Conservation (phyloP, 495 filamentous ascomycete species). For the Amniculicola lignicola region DNA sequence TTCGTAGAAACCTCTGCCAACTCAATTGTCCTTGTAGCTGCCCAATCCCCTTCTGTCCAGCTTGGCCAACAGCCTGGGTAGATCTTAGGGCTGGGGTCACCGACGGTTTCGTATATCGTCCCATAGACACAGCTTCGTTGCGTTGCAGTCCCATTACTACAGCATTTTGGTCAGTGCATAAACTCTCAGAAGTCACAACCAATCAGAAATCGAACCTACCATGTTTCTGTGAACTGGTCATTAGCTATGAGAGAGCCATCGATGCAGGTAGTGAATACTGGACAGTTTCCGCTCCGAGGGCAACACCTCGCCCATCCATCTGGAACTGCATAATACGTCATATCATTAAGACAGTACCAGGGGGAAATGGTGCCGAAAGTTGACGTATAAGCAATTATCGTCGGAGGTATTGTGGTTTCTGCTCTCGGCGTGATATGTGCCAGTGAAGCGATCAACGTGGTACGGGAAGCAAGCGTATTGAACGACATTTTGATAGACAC, state of each 20-base stretch:
- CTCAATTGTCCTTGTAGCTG: not conserved
- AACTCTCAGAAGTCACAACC: not conserved
- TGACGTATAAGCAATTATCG: not conserved
- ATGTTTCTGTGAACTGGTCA: constrained; percentile 3
- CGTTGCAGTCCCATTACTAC: not conserved
- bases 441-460: no score
- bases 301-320: not conserved
- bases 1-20: not conserved
- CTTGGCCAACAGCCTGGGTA: not conserved
- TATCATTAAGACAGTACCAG: not conserved
- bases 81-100: not conserved
- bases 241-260: not conserved
- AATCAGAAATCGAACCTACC: not conserved
- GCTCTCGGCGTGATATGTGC: no score
- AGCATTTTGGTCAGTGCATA: not conserved
- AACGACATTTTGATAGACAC: no score
- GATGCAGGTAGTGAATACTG: constrained; percentile 1
- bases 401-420: not conserved
- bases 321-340: not conserved
- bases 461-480: no score
- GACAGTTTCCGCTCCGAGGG: not conserved
- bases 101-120: not conserved
- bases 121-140: not conserved
- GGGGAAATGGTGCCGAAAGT: not conserved
- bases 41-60: constrained; percentile 3